Conservation (phyloP, 129 eudicot species). For the Escallonia rubra region DNA sequence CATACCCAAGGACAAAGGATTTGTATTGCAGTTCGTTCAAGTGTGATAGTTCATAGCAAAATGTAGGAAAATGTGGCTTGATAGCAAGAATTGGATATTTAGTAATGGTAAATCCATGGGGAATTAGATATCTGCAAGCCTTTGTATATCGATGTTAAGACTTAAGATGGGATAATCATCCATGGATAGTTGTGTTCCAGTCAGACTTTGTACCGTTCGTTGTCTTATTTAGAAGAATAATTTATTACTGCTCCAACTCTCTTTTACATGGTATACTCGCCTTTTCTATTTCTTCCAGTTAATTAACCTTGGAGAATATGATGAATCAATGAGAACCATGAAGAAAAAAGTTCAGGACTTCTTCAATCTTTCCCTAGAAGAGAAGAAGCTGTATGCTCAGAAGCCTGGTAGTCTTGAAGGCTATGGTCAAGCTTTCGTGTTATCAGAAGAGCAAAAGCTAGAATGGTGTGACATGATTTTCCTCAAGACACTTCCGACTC, state of each 20-base stretch:
- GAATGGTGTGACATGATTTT: not conserved
- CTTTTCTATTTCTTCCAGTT: slow-evolving; percentile 16
- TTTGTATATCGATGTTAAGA: no score
- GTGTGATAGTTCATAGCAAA: no score
- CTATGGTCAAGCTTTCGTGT: not conserved
- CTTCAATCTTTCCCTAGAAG: not conserved
- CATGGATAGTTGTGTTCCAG: no score
- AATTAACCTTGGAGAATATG: slow-evolving; percentile 22
- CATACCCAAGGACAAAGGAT: no score
- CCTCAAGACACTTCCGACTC: not conserved
- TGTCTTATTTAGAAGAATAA: not conserved
- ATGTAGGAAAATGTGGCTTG: no score
- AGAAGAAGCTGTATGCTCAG: not conserved
- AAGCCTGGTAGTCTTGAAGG: not conserved
- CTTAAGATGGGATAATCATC: no score
- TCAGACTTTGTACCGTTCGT: no score
- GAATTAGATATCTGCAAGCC: no score
- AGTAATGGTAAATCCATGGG: no score
- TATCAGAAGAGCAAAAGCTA: not conserved
- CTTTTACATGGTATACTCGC: not conserved
- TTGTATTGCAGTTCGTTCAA: no score
- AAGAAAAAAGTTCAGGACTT: slow-evolving; percentile 14
- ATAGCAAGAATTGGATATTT: no score
- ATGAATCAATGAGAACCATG: slow-evolving; percentile 21
- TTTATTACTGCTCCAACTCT: not conserved